Evolutionary conservation across 2,329 filamentous ascomycete genomes (phyloP).

Genomic region (Aspergillus cejpii): DNA sequence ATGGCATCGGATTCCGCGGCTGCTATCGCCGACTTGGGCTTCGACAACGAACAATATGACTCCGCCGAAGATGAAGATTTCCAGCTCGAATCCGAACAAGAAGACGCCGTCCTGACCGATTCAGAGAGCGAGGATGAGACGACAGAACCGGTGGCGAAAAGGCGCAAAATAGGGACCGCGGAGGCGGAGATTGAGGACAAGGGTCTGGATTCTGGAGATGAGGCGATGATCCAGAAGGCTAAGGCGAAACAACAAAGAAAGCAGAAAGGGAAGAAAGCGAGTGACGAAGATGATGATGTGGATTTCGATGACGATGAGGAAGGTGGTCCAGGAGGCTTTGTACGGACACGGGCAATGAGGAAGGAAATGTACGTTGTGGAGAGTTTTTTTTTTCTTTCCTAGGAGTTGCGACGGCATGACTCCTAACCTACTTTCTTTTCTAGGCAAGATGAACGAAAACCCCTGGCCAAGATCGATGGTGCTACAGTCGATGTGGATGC

Average conservation of each 20-base stretch:
- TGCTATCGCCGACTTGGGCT: slow-evolving; percentile 15
- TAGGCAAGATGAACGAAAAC: slow-evolving; percentile 44
- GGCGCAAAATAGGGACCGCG: slow-evolving; percentile 29
- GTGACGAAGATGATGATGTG: slow-evolving; percentile 33
- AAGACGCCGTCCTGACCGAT: slow-evolving; percentile 30
- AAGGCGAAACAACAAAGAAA: slow-evolving; percentile 37
- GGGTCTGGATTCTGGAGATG: slow-evolving; percentile 51
- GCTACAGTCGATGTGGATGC: slow-evolving; percentile 52
- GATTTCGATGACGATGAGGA: slow-evolving; percentile 38
- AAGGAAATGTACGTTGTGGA: slow-evolving; percentile 38
- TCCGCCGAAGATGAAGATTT: slow-evolving; percentile 38
- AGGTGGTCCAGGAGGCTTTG: slow-evolving; percentile 46
- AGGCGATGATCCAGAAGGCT: slow-evolving; percentile 49
- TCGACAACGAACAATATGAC: slow-evolving; percentile 33
- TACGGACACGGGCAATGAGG: slow-evolving; percentile 50
- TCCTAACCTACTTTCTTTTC: slow-evolving; percentile 2
- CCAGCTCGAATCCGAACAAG: slow-evolving; percentile 28
- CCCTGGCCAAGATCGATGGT: slow-evolving; percentile 43
- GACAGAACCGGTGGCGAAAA: slow-evolving; percentile 34
- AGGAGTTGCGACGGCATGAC: background rate
- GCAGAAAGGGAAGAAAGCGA: slow-evolving; percentile 32
- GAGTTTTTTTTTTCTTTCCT: background rate
- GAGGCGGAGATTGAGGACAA: slow-evolving; percentile 24
- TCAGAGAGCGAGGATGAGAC: slow-evolving; percentile 28
- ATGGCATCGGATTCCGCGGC: slow-evolving; percentile 17